Evolutionary conservation across 192 early-diverging fungal species (phyloP), one percentile per base, ranked within the genome.

Genomic region (Mortierella alpina): DNA sequence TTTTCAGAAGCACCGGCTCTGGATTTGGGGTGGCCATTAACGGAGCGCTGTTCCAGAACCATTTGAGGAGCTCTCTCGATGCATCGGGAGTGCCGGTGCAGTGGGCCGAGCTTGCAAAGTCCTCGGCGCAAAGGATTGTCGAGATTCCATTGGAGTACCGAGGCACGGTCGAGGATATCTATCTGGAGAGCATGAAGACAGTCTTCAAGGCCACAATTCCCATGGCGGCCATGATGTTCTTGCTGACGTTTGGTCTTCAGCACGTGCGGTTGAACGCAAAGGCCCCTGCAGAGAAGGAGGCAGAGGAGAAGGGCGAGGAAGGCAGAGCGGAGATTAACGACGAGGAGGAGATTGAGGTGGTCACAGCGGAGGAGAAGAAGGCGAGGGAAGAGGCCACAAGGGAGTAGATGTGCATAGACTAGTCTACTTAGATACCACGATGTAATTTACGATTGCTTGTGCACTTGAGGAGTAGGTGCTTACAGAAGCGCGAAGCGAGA

Each of bases 21-120:
- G 81, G 84, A 12, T 78, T 93, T 63, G 92, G 92, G 11, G 49
- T 93, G 15, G 89, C 90, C 45, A 88, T 91, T 52, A 86, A 86
- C 8, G 90, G 88, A 23, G 86, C 91, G 23, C 66, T 92, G 50
- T 88, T 91, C 74, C 88, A 78, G 41, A 80, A 80, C 55, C 64
- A 68, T 6, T 23, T 80, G 15, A 66, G 40, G 48, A 72, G 51
- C 13, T 18, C 53, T 0, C 20, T 66, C n/a, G 39, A 48, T 15
- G 10, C 15, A 4, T 14, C 64, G 5, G 17, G 49, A 2, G 51
- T 80, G 3, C 77, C 77, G 20, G 14, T 39, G 13, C 60, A 67
- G 9, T 63, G 48, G 8, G 48, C 65, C 1, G 41, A 68, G 13
- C n/a, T 80, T 42, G 77, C 77, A 20, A 68, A 49, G 41, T 55